Evolutionary conservation across 352 stramenopile species (phyloP), one percentile per base, ranked within the genome.

Genomic region (Pythium apleroticum): DNA sequence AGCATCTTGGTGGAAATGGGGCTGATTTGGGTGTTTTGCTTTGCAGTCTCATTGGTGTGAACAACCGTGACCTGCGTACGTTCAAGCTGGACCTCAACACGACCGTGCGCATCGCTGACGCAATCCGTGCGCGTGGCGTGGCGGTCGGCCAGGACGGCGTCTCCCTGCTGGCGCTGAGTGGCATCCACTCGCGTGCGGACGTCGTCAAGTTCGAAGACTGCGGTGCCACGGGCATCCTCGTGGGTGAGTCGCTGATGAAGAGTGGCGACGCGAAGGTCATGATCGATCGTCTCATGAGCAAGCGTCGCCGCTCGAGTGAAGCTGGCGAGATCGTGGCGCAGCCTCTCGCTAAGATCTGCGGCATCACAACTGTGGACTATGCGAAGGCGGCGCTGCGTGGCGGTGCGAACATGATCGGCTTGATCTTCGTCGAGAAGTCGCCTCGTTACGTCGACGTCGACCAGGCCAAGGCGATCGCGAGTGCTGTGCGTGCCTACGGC

Each of bases 241-340:
- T 99, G 63, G 97, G 97, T 35, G 97, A 99, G 82, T 97, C 91
- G 48, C 86, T 99, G 20, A 99, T 99, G 97, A 92, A 98, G 70
- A 96, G 95, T 31, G 76, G 84, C 12, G 88, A 99, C 77, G 88
- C 97, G 19, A 74, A 63, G 7, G 72, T 63, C 19, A 96, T 93
- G 17, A 97, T 99, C 74, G 74, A 84, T 27, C 73, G 81, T n/a
- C 77, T 93, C 4, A 69, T 93, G 72, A 72, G 73, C 10, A 64
- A 46, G 27, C 71, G 65, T 8, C 74, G 68, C 12, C 72, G 73
- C 30, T 74, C 67, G 20, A 64, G 74, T 78, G 58, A 65, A 65
- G 14, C 71, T 72, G 17, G 56, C 25, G 57, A 80, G 8, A 24
- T 64, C 24, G 63, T 77, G 6, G 30, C 69, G 0, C 73, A 80